Percentiles rank a stretch among this genome's conserved stretches.
These are phyloP conservation scores for Rhizophagus sp. DNA, from an alignment of 192 early-diverging fungal species.

Conservation along the genomic window DNA sequence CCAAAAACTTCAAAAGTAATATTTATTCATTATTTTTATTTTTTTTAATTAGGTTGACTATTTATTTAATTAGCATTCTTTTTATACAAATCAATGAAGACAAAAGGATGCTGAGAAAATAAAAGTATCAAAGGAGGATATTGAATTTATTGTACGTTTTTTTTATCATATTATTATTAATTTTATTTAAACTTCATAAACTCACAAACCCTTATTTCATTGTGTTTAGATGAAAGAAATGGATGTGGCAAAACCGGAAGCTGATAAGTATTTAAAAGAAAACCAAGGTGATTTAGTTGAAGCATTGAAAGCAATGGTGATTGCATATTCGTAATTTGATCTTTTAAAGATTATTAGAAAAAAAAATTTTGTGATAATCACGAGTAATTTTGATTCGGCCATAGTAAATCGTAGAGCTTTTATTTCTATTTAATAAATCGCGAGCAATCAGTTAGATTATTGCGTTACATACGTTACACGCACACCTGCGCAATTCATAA, in stretches of 20 bases:
- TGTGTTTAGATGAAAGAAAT: constrained; percentile 45
- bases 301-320: constrained; percentile 44
- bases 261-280: constrained; percentile 51
- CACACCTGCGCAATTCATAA: background rate
- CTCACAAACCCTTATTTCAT: background rate
- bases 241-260: constrained; percentile 46
- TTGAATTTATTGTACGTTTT: constrained; percentile 50
- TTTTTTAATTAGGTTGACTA: background rate
- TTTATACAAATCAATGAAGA: constrained; percentile 32
- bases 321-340: background rate
- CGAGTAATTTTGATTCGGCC: too few relatives aligned
- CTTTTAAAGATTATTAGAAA: too few relatives aligned
- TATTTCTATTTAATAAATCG: too few relatives aligned
- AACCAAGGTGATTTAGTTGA: constrained; percentile 47
- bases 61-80: background rate
- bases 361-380: too few relatives aligned
- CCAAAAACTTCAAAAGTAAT: constrained; percentile 28
- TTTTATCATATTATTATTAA: background rate
- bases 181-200: background rate
- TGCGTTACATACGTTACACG: background rate
- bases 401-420: too few relatives aligned
- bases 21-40: background rate
- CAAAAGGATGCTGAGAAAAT: constrained; percentile 52
- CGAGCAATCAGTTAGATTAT: background rate
- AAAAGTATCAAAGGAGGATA: constrained; percentile 51